Percentiles rank a stretch among this genome's conserved stretches.
Conservation (phyloP, 192 early-diverging fungal species). For the Entomortierella lignicola region DNA sequence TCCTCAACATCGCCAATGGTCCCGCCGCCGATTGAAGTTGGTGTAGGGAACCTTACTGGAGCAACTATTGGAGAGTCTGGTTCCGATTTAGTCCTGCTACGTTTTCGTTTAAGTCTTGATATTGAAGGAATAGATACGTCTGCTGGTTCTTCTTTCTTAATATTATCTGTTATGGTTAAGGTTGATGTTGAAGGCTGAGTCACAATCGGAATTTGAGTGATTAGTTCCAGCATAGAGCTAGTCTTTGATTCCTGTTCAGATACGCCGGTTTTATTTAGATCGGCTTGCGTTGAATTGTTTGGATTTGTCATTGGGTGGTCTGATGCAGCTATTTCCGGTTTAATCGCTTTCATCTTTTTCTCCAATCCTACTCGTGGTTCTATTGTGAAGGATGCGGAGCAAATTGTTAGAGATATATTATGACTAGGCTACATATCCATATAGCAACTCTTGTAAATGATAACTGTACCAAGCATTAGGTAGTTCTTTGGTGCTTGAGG, state of each 20-base stretch:
- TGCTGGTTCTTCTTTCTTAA: background rate
- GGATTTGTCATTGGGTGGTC: background rate
- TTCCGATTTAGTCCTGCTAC: slow-evolving; percentile 2
- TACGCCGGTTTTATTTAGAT: background rate
- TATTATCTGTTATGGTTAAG: background rate
- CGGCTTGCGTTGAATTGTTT: background rate
- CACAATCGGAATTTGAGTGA: background rate
- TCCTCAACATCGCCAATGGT: slow-evolving; percentile 8
- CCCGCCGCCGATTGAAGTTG: slow-evolving; percentile 11
- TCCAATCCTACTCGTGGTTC: background rate
- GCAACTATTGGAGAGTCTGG: slow-evolving; percentile 5
- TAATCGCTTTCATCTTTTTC: background rate
- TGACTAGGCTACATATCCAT: background rate
- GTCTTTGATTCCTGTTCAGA: background rate
- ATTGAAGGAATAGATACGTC: background rate
- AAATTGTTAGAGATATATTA: slow-evolving; percentile 5
- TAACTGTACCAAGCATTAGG: slow-evolving; percentile 16
- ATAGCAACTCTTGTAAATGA: background rate
- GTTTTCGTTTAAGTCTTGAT: background rate
- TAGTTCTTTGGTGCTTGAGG: slow-evolving; percentile 2
- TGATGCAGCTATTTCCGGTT: background rate
- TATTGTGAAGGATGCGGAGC: background rate
- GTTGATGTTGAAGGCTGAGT: background rate
- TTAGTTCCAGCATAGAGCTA: background rate
- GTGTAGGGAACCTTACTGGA: slow-evolving; percentile 19